Evolutionary conservation across 345 rosid species (phyloP), one percentile per base, ranked within the genome.

Genomic region (Ricinus communis): DNA sequence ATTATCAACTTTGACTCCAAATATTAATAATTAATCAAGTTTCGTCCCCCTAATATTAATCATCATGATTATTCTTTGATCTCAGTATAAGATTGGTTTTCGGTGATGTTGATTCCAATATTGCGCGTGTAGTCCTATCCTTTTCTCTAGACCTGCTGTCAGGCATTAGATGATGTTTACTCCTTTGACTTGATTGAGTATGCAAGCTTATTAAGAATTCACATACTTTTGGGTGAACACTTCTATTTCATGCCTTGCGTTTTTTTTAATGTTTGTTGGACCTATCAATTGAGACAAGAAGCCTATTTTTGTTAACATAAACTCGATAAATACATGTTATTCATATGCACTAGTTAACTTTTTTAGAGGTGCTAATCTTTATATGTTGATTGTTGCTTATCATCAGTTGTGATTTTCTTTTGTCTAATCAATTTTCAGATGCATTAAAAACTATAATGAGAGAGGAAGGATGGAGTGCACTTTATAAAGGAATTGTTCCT

Each of bases 381-480:
- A 25, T 68, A 60, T 67, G 68, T 64, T 46, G 52, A 19, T 67
- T 22, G 69, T 55, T 71, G n/a, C 73, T 24, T 56, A 65, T 43
- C 30, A 25, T 40, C 43, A 49, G 24, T 63, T 52, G n/a, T n/a
- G n/a, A n/a, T 63, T 53, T 15, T 62, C 38, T n/a, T 62, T n/a
- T 51, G 24, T 73, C 56, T 64, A 50, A 36, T 67, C 68, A 33
- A 68, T 49, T 78, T 79, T 68, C 77, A 90, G 97, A 88, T 89
- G 97, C 97, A 65, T 70, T 92, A 69, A 82, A 87, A 85, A 92
- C 97, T 76, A 95, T 95, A 66, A 56, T 87, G 84, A 88, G 84
- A 79, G 96, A 92, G 82, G 99, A 94, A 85, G 99, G 99, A 45
- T 87, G 91, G 87, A 75, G 73, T 55, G 97, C 91, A 67, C 87